Evolutionary conservation across 192 early-diverging fungal species (phyloP), one percentile per base, ranked within the genome.

Genomic region (Geranomyces michiganensis): DNA sequence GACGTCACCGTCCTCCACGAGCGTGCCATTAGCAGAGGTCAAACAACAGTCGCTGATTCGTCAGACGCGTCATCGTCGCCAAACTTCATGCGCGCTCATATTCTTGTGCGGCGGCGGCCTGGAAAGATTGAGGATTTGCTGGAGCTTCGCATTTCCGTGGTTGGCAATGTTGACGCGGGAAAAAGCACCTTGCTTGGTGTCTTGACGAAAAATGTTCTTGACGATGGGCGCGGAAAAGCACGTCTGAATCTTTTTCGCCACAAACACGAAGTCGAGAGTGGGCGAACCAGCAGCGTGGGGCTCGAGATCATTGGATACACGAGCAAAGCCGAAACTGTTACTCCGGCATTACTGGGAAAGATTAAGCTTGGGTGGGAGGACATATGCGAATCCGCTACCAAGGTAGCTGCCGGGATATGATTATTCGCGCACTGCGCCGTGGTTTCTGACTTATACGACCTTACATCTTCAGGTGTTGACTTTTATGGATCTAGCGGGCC

Each of bases 161-260:
- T 89, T 29, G 95, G 95, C 69, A 97, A 97, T 79, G 94, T 97
- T 26, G 89, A 90, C 74, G 89, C 88, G 15, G 76, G 79, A 43
- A 96, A 95, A 84, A 92, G 90, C 46, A 97, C 95, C 0, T 77
- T 94, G 65, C 80, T 97, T 27, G 95, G 95, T 24, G 94, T 96
- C 10, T 74, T 97, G 51, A 97, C 95, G 8, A 94, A 94, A 80
- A 90, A 92, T 49, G 82, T 89, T 1, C 83, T 97, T 41, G 95
- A 97, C 79, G 94, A 97, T 79, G 95, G 95, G 15, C 88, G 95
- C 46, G 95, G 95, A 53, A 92, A 89, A 56, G 92, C 92, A 15
- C 91, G 95, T 26, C 80, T 95, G 33, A 94, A 95, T 70, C 81
- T 97, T 43, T 96, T 96, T 75, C 75, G 86, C 14, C 92, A 94